Percentiles rank a stretch among this genome's conserved stretches.
Conservation (phyloP, 1,284 basidiomycete genomes). For the Paramarasmius palmivorus region DNA sequence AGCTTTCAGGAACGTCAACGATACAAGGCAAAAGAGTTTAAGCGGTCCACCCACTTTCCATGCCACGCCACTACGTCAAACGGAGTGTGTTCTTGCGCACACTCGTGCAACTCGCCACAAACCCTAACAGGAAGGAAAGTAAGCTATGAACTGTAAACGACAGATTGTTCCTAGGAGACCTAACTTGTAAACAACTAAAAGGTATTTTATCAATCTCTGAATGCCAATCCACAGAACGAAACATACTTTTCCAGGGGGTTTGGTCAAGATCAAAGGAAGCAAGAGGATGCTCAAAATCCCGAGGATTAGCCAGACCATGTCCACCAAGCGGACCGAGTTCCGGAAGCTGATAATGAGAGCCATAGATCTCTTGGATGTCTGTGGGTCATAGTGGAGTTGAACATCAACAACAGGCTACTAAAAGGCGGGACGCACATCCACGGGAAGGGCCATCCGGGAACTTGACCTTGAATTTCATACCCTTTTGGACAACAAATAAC, state of each 20-base stretch:
- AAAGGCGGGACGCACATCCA: constrained; percentile 39
- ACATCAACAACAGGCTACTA: background rate
- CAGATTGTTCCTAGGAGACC: constrained; percentile 6
- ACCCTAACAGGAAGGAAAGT: constrained; percentile 37
- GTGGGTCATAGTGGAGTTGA: constrained; percentile 13
- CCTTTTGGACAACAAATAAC: constrained; percentile 63
- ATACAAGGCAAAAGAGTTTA: background rate
- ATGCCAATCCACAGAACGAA: background rate
- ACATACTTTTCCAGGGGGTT: constrained; percentile 56
- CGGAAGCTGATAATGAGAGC: constrained; percentile 64
- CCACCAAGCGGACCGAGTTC: constrained; percentile 69
- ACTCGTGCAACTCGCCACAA: constrained; percentile 55
- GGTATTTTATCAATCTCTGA: background rate
- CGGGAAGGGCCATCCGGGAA: constrained; percentile 59
- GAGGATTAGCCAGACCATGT: constrained; percentile 59
- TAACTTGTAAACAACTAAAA: constrained; percentile 50
- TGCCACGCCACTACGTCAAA: constrained; percentile 77
- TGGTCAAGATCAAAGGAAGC: constrained; percentile 67
- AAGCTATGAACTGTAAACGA: background rate
- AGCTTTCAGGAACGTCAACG: constrained; percentile 38
- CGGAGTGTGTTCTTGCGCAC: constrained; percentile 64
- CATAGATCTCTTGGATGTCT: constrained; percentile 65
- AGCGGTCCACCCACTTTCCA: constrained; percentile 50
- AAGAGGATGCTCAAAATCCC: constrained; percentile 66
- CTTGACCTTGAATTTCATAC: constrained; percentile 62